These are phyloP conservation scores for Gossypium turneri DNA, from an alignment of 345 rosid species.

Conservation along the genomic window DNA sequence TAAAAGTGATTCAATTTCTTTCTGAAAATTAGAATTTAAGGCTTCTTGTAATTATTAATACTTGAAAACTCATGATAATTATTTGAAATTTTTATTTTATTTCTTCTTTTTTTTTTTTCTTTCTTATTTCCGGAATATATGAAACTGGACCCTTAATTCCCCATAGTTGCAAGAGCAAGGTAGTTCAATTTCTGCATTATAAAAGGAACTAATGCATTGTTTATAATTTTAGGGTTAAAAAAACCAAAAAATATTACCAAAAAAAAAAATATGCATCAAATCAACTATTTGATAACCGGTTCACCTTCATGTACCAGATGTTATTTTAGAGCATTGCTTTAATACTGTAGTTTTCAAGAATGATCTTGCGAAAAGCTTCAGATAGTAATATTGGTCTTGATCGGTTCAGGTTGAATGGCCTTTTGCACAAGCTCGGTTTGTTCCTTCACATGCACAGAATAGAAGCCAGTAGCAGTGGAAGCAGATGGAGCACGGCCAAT, in stretches of 20 bases:
- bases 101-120: neutral
- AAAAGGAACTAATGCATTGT: neutral
- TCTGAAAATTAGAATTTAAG: too few species aligned
- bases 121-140: neutral
- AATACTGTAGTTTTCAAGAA: neutral
- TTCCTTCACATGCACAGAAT: constrained; percentile 49
- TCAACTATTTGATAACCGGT: neutral
- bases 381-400: constrained; percentile 19
- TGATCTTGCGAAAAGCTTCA: constrained; percentile 10
- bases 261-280: neutral
- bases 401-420: constrained; percentile 54
- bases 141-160: neutral
- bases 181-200: neutral
- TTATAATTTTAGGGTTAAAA: neutral
- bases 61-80: too few species aligned
- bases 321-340: constrained; percentile 10
- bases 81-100: too few species aligned
- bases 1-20: too few species aligned
- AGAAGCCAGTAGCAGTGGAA: constrained; percentile 73
- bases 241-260: neutral
- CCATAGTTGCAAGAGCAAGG: neutral
- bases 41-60: too few species aligned
- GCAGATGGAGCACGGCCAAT: constrained; percentile 75
- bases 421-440: constrained; percentile 55
- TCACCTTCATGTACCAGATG: neutral